Evolutionary conservation across 106 monocot species (phyloP).

Genomic region (Platanthera zijinensis): DNA sequence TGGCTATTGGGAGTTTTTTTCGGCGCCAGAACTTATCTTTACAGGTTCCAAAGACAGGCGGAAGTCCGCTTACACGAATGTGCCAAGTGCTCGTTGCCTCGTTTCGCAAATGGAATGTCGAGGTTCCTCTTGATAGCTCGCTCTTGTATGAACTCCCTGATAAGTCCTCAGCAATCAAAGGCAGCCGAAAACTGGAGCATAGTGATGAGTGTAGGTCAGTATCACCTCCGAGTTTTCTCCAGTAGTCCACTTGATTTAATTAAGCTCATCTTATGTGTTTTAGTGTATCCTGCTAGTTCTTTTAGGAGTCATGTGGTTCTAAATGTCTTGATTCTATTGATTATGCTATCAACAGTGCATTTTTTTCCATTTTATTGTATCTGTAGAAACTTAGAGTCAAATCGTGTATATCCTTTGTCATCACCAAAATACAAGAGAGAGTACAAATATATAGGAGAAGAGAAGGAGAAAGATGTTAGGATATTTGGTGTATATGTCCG

Average conservation of each 20-base stretch:
- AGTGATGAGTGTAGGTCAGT: slow-evolving; percentile 57
- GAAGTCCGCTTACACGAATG: slow-evolving; percentile 77
- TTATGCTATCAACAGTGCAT: background rate
- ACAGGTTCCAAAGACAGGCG: slow-evolving; percentile 76
- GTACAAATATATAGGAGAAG: no score
- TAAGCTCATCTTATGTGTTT: background rate
- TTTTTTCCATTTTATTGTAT: background rate
- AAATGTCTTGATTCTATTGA: background rate
- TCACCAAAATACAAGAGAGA: no score
- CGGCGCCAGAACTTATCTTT: slow-evolving; percentile 50
- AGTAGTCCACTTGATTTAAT: background rate
- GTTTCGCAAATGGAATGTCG: slow-evolving; percentile 46
- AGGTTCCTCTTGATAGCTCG: slow-evolving; percentile 57
- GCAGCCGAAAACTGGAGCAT: slow-evolving; percentile 83
- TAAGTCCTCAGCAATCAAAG: slow-evolving; percentile 71
- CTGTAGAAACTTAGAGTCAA: no score
- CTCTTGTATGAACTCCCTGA: slow-evolving; percentile 58
- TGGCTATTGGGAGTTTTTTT: slow-evolving; percentile 73
- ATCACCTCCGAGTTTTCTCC: background rate
- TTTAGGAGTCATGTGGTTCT: background rate
- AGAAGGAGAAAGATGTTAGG: no score
- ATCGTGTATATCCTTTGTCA: no score
- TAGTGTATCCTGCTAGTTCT: background rate
- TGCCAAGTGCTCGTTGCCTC: slow-evolving; percentile 84
- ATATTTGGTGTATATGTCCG: no score